A percentile compares a stretch with the other conserved stretches of the same genome.
phyloP scores from a whole-genome alignment of 2,329 filamentous ascomycete genomes.

The Alternaria sp. region DNA sequence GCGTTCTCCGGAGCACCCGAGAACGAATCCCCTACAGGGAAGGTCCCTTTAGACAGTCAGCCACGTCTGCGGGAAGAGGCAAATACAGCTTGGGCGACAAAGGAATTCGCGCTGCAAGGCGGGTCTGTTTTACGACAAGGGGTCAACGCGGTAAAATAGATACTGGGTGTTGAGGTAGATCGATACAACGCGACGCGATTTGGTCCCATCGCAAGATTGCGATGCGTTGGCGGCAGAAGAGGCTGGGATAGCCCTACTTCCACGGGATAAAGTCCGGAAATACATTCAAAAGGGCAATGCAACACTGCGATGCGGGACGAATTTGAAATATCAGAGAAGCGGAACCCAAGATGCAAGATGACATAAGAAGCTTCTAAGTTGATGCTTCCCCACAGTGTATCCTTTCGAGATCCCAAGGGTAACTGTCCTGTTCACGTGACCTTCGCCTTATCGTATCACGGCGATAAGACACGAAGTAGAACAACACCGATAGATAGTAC shows the following conservation, averaged over 20 bases:
- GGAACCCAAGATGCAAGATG: neutral
- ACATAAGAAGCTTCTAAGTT: neutral
- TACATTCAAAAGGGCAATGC: neutral
- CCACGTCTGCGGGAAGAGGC: conserved; percentile 8
- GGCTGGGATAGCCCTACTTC: conserved; percentile 8
- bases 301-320: neutral
- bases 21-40: conserved; percentile 25
- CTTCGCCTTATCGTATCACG: conserved; percentile 13
- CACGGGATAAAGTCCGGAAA: neutral
- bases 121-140: conserved; percentile 21
- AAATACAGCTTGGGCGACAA: conserved; percentile 13
- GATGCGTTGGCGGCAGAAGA: conserved; percentile 9
- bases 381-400: neutral
- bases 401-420: neutral
- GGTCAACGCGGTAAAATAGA: neutral
- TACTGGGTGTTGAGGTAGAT: conserved; percentile 3
- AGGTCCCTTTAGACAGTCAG: conserved; percentile 13
- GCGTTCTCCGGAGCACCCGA: conserved; percentile 19
- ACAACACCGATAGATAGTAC: neutral
- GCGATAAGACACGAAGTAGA: neutral
- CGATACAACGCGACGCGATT: conserved; percentile 1
- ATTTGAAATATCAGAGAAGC: neutral
- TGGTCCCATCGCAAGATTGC: conserved; percentile 7
- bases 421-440: conserved; percentile 16
- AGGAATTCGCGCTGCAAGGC: neutral